These are phyloP conservation scores for Nannizziopsis barbatae DNA, from an alignment of 2,329 filamentous ascomycete genomes.

Conservation along the genomic window DNA sequence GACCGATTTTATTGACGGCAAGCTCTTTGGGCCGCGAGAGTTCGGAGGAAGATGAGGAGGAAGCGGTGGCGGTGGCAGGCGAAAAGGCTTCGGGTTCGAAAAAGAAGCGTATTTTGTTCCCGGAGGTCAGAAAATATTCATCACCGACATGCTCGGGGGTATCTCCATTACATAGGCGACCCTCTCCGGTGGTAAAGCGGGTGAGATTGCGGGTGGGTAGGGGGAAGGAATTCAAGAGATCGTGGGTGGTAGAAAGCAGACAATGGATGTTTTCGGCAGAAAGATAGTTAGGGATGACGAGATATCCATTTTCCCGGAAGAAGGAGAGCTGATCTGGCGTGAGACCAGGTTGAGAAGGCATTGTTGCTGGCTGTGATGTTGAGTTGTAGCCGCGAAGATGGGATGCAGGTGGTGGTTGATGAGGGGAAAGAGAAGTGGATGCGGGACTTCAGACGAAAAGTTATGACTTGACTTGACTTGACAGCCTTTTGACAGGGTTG, in stretches of 20 bases:
- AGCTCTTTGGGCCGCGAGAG: slow-evolving; percentile 68
- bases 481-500: too few species aligned
- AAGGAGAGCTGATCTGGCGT: slow-evolving; percentile 57
- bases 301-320: slow-evolving; percentile 78
- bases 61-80: slow-evolving; percentile 52
- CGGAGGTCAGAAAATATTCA: slow-evolving; percentile 81
- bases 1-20: slow-evolving; percentile 83
- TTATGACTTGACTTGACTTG: too few species aligned
- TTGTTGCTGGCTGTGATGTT: neutral
- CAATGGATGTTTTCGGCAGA: slow-evolving; percentile 51
- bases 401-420: neutral
- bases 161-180: slow-evolving; percentile 20
- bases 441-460: neutral
- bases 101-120: slow-evolving; percentile 91
- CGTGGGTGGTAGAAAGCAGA: slow-evolving; percentile 63
- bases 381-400: neutral
- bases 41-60: slow-evolving; percentile 47
- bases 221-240: slow-evolving; percentile 62
- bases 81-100: slow-evolving; percentile 87
- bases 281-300: slow-evolving; percentile 72
- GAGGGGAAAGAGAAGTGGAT: neutral
- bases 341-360: slow-evolving; percentile 34
- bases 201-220: slow-evolving; percentile 85
- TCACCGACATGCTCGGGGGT: slow-evolving; percentile 82
- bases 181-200: slow-evolving; percentile 75